Percentiles rank a stretch among this genome's conserved stretches.
Conservation (phyloP, 108 stramenopile genomes). For the Skeletonema costatum region DNA sequence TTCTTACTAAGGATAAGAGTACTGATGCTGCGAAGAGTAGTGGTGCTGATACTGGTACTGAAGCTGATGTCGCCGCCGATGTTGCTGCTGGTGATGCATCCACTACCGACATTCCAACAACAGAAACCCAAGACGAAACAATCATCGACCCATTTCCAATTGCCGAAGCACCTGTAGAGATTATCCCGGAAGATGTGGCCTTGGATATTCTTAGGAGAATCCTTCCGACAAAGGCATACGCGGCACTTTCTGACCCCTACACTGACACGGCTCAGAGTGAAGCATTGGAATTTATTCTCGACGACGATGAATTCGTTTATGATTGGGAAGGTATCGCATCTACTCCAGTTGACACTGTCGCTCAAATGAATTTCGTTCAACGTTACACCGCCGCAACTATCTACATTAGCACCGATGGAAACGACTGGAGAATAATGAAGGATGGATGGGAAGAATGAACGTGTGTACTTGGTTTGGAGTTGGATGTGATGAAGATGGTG, state of each 20-base stretch:
- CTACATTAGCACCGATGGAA: conserved; percentile 15
- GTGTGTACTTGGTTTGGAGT: conserved; percentile 47
- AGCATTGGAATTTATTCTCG: conserved; percentile 21
- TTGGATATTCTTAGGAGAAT: conserved; percentile 4
- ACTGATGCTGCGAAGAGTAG: background rate
- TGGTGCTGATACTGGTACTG: background rate
- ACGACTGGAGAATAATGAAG: conserved; percentile 19
- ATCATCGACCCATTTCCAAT: background rate
- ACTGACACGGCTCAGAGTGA: conserved; percentile 5
- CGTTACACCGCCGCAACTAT: conserved; percentile 29
- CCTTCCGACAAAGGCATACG: conserved; percentile 18
- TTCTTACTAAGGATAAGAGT: background rate
- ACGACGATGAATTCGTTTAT: conserved; percentile 28
- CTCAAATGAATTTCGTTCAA: conserved; percentile 25
- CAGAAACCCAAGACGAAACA: background rate
- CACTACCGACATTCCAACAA: background rate
- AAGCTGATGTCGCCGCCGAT: background rate
- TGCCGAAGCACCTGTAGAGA: background rate
- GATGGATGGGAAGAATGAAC: conserved; percentile 24
- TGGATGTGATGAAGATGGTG: conserved; percentile 16
- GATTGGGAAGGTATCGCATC: conserved; percentile 33
- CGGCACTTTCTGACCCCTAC: conserved; percentile 9
- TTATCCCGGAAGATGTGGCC: conserved; percentile 5
- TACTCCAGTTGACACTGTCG: conserved; percentile 1
- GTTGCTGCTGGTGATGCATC: background rate